A percentile compares a stretch with the other conserved stretches of the same genome.
Conservation (phyloP, 1,284 basidiomycete species). For the Wallemia hederae region DNA sequence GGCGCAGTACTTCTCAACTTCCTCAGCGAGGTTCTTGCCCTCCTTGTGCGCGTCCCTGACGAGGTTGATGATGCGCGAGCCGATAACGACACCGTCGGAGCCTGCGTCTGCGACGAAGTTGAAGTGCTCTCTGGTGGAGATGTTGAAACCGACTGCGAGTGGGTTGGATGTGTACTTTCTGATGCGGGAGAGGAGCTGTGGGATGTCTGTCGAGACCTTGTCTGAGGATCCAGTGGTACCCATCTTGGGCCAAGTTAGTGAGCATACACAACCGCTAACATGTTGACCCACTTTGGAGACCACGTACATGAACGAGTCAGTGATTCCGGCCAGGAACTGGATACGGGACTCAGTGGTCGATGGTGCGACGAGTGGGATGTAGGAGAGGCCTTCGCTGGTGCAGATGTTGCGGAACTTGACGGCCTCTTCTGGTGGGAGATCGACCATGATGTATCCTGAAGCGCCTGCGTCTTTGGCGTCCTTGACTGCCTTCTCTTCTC, state of each 20-base stretch:
- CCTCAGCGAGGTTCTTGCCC: conserved; percentile 7
- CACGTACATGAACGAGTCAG: conserved; percentile 92
- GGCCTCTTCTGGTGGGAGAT: conserved; percentile 92
- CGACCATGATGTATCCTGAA: conserved; percentile 92
- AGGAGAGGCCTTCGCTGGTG: conserved; percentile 49
- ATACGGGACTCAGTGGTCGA: conserved; percentile 67
- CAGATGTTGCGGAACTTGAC: conserved; percentile 68
- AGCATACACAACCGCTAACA: neutral
- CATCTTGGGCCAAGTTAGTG: conserved; percentile 30
- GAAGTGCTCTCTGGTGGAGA: conserved; percentile 75
- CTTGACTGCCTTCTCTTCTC: conserved; percentile 69
- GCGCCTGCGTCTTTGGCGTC: conserved; percentile 70
- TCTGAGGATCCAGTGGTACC: conserved; percentile 83
- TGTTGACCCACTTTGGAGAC: conserved; percentile 40
- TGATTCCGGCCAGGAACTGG: conserved; percentile 66
- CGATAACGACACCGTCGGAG: conserved; percentile 82
- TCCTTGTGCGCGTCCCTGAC: conserved; percentile 24
- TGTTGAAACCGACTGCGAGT: conserved; percentile 85
- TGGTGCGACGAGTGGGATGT: conserved; percentile 82
- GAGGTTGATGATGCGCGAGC: conserved; percentile 51
- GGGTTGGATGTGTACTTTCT: conserved; percentile 44
- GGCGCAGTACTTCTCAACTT: conserved; percentile 10
- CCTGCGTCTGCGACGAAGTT: conserved; percentile 54
- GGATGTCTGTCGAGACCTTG: conserved; percentile 34
- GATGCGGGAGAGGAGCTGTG: conserved; percentile 41